Evolutionary conservation across 2,329 filamentous ascomycete species (phyloP).

Genomic region (Albifimbria verrucaria): DNA sequence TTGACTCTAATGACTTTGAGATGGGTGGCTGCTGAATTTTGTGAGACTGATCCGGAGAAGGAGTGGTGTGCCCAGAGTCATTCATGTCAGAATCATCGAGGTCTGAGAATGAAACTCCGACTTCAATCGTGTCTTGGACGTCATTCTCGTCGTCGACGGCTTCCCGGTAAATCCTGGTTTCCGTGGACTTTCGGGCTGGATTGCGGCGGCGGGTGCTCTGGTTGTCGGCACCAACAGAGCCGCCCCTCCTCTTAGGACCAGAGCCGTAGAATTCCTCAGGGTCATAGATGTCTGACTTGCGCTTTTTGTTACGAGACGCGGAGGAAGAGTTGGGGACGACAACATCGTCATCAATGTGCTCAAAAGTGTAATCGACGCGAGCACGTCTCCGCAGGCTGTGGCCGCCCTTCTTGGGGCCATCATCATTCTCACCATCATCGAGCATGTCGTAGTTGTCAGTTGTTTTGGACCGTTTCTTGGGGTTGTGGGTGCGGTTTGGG

Average conservation of each 20-base stretch:
- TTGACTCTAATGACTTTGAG: conserved; percentile 1
- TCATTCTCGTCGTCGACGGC: conserved; percentile 40
- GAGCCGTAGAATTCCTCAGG: conserved; percentile 26
- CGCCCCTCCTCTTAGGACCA: conserved; percentile 32
- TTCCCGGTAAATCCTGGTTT: conserved; percentile 27
- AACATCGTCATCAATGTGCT: conserved; percentile 49
- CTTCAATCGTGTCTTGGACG: conserved; percentile 56
- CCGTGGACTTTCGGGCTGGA: conserved; percentile 34
- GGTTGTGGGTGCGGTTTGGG: conserved; percentile 22
- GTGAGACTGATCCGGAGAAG: conserved; percentile 17
- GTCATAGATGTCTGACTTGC: conserved; percentile 32
- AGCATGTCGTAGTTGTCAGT: conserved; percentile 34
- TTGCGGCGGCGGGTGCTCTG: conserved; percentile 35
- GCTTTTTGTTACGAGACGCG: conserved; percentile 31
- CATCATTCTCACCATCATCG: conserved; percentile 41
- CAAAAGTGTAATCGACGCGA: conserved; percentile 55
- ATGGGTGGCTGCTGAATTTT: conserved; percentile 14
- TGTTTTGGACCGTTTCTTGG: conserved; percentile 41
- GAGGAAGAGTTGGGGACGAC: conserved; percentile 30
- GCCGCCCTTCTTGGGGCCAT: conserved; percentile 53
- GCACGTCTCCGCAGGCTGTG: conserved; percentile 56
- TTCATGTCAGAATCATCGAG: conserved; percentile 25
- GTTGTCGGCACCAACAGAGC: conserved; percentile 32
- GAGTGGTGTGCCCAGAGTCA: conserved; percentile 20
- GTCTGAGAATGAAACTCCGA: conserved; percentile 40